Conservation (phyloP, 2,329 filamentous ascomycete genomes). For the Colletotrichum musae region DNA sequence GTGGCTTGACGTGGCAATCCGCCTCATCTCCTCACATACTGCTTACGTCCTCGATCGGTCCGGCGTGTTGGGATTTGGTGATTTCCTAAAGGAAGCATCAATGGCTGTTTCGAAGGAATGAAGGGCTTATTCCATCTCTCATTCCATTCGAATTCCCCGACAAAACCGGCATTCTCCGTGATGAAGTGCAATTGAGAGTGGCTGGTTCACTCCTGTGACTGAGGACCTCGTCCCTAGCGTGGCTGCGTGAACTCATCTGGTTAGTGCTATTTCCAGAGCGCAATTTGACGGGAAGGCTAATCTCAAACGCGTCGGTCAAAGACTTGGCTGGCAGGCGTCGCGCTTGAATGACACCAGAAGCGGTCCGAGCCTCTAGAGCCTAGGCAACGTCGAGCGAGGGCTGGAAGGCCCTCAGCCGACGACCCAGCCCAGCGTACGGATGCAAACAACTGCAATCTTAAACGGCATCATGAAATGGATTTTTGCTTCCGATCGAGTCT, state of each 20-base stretch:
- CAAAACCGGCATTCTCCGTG: neutral
- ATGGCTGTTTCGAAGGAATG: neutral
- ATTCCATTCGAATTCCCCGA: neutral
- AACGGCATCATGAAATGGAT: too few species aligned
- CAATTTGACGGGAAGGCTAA: too few species aligned
- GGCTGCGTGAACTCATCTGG: neutral
- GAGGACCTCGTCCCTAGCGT: neutral
- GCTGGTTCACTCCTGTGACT: neutral
- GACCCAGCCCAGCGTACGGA: too few species aligned
- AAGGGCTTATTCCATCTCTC: neutral
- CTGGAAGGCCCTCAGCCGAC: too few species aligned
- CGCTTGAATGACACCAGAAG: slow-evolving; percentile 13
- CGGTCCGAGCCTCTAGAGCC: slow-evolving; percentile 5
- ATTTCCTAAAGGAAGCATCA: neutral
- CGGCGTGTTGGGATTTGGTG: too few species aligned
- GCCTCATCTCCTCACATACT: neutral
- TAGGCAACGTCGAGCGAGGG: neutral
- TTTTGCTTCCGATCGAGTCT: neutral
- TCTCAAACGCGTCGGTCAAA: neutral
- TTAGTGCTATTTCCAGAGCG: neutral
- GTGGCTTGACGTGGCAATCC: neutral
- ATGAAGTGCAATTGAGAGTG: neutral
- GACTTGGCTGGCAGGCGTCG: slow-evolving; percentile 7
- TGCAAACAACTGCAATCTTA: too few species aligned
- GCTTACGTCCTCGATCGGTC: too few species aligned